A percentile compares a stretch with the other conserved stretches of the same genome.
phyloP scores from a whole-genome alignment of 331 rosid species.

The Quercus lobata region DNA sequence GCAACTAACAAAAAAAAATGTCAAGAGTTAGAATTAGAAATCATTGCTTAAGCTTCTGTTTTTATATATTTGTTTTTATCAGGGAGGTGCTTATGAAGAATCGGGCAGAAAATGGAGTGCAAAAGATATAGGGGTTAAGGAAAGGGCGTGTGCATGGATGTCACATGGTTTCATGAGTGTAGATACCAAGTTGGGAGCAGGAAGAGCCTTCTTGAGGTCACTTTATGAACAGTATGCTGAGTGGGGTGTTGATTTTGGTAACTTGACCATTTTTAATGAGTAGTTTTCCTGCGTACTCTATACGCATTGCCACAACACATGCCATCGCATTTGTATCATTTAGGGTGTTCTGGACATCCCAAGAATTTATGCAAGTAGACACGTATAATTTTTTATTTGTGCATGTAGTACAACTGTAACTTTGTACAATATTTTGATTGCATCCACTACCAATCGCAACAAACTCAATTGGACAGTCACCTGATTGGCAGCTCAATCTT shows the following conservation, averaged over 20 bases:
- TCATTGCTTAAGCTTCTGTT: conserved; percentile 2
- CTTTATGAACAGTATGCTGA: conserved; percentile 76
- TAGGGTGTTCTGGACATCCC: background rate
- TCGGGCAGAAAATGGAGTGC: conserved; percentile 74
- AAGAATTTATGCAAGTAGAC: background rate
- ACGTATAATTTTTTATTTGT: background rate
- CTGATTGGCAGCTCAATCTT: background rate
- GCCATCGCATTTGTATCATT: background rate
- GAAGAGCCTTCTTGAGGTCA: conserved; percentile 83
- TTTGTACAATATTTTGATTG: background rate
- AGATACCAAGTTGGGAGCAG: too few relatives aligned
- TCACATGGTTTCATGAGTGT: too few relatives aligned
- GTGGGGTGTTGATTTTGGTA: conserved; percentile 94
- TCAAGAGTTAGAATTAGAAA: too few relatives aligned
- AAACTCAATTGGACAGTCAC: background rate
- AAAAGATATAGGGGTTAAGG: conserved; percentile 58
- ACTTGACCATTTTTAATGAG: background rate
- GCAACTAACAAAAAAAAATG: background rate
- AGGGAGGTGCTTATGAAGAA: conserved; percentile 70
- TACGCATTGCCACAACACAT: background rate
- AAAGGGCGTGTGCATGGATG: too few relatives aligned
- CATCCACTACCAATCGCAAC: background rate
- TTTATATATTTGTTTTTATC: conserved; percentile 2
- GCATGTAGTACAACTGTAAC: background rate
- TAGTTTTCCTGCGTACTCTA: background rate